Conservation (phyloP, 108 stramenopile species). For the Aurantiochytrium sp. region DNA sequence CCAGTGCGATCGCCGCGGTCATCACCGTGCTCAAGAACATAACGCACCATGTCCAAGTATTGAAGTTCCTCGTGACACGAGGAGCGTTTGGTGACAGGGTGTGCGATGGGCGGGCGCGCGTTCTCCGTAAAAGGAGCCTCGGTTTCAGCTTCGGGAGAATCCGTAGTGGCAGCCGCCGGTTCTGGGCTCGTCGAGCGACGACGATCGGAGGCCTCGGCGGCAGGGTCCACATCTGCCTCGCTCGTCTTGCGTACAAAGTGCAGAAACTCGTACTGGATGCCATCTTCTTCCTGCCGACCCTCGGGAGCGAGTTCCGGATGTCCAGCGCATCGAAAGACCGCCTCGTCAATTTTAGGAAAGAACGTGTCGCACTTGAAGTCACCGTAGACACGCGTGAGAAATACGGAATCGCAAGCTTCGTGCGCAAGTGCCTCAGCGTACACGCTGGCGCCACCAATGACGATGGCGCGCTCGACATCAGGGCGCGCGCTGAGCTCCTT, state of each 20-base stretch:
- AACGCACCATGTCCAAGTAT: conserved; percentile 80
- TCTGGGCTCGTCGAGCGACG: not conserved
- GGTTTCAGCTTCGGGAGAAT: not conserved
- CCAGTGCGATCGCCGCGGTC: conserved; percentile 93
- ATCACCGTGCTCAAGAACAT: conserved; percentile 83
- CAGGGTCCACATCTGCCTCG: conserved; percentile 21
- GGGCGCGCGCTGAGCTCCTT: conserved; percentile 37
- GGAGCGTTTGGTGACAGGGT: not conserved
- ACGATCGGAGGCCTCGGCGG: not conserved
- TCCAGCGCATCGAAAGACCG: conserved; percentile 18
- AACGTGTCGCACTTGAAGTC: conserved; percentile 34
- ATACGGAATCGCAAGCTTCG: conserved; percentile 27
- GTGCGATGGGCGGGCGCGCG: not conserved
- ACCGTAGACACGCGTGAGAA: conserved; percentile 35
- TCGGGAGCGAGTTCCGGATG: not conserved
- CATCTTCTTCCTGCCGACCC: conserved; percentile 23
- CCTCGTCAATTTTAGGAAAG: conserved; percentile 30
- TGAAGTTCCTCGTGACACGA: conserved; percentile 72
- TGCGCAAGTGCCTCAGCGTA: conserved; percentile 68
- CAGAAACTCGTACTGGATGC: conserved; percentile 36
- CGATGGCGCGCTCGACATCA: conserved; percentile 66
- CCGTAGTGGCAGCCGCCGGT: not conserved
- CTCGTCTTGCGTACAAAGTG: not conserved
- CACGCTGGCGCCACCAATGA: conserved; percentile 86
- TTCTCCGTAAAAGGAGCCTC: not conserved